Evolutionary conservation across 2,329 filamentous ascomycete species (phyloP).

Genomic region (Fusarium scirpi): DNA sequence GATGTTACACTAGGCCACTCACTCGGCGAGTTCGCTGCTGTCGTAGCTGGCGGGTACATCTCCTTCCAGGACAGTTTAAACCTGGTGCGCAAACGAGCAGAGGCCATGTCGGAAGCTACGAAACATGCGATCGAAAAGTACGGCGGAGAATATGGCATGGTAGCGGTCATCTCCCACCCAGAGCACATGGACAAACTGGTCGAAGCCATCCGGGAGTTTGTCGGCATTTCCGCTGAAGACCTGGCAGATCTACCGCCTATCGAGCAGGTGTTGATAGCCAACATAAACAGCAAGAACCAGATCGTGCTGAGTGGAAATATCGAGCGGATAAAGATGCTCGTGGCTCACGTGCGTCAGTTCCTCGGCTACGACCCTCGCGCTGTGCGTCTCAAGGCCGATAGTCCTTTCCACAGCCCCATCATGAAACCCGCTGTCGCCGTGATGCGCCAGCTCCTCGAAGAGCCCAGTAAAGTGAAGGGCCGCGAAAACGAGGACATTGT

Average conservation of each 20-base stretch:
- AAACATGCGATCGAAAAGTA: conserved; percentile 71
- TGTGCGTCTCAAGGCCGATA: conserved; percentile 86
- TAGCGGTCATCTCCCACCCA: conserved; percentile 89
- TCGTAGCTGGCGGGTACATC: conserved; percentile 86
- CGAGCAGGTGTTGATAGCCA: conserved; percentile 89
- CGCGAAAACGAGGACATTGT: conserved; percentile 72
- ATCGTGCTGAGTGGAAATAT: conserved; percentile 93
- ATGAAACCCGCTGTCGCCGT: conserved; percentile 86
- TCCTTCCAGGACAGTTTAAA: conserved; percentile 81
- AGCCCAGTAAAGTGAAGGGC: conserved; percentile 65
- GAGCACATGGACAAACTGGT: conserved; percentile 78
- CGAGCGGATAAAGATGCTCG: conserved; percentile 80
- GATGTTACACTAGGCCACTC: conserved; percentile 92
- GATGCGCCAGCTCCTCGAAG: conserved; percentile 76
- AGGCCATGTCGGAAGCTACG: conserved; percentile 85
- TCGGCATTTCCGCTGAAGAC: conserved; percentile 77
- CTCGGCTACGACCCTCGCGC: conserved; percentile 91
- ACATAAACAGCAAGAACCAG: conserved; percentile 96
- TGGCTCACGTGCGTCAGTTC: conserved; percentile 89
- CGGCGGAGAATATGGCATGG: conserved; percentile 92
- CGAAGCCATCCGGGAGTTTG: conserved; percentile 80
- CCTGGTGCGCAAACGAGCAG: conserved; percentile 81
- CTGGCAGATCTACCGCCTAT: conserved; percentile 78
- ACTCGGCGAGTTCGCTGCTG: conserved; percentile 90
- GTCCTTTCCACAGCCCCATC: conserved; percentile 90